Percentiles rank a stretch among this genome's conserved stretches.
phyloP scores from a whole-genome alignment of 2,329 filamentous ascomycete species.

The Elsinoe ampelina region DNA sequence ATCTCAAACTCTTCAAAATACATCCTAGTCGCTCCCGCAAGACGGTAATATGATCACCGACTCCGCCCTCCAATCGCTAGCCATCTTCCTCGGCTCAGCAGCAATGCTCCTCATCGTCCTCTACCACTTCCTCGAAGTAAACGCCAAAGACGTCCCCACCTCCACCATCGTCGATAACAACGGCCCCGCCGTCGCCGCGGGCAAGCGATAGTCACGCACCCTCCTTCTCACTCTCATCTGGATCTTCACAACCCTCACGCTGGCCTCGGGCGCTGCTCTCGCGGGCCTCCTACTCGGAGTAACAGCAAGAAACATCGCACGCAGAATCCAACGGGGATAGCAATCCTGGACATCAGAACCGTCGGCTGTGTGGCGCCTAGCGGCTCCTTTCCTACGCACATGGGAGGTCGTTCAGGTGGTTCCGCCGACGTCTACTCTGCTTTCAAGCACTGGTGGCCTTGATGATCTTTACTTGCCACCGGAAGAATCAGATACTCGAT shows the following conservation, averaged over 20 bases:
- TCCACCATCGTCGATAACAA: neutral
- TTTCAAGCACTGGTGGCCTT: too few species aligned
- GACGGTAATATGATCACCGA: conserved; percentile 79
- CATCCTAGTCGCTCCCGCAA: neutral
- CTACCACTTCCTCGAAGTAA: conserved; percentile 95
- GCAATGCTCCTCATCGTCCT: conserved; percentile 88
- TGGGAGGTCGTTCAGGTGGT: too few species aligned
- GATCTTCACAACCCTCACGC: neutral
- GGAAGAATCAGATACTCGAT: too few species aligned
- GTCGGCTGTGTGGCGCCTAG: too few species aligned
- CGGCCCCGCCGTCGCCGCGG: neutral
- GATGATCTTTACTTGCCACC: too few species aligned
- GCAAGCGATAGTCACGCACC: neutral
- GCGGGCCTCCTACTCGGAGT: neutral
- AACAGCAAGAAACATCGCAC: neutral
- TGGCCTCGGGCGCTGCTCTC: neutral
- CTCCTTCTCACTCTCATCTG: neutral
- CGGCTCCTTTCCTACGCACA: too few species aligned
- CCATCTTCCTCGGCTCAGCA: conserved; percentile 81
- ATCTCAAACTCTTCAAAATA: neutral
- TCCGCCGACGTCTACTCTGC: too few species aligned
- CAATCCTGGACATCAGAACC: too few species aligned
- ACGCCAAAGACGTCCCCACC: conserved; percentile 52
- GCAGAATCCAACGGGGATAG: neutral
- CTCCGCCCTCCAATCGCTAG: conserved; percentile 78